Percentiles rank a stretch among this genome's conserved stretches.
Conservation (phyloP, 2,329 filamentous ascomycete genomes). For the Trichophyton mentagrophytes region DNA sequence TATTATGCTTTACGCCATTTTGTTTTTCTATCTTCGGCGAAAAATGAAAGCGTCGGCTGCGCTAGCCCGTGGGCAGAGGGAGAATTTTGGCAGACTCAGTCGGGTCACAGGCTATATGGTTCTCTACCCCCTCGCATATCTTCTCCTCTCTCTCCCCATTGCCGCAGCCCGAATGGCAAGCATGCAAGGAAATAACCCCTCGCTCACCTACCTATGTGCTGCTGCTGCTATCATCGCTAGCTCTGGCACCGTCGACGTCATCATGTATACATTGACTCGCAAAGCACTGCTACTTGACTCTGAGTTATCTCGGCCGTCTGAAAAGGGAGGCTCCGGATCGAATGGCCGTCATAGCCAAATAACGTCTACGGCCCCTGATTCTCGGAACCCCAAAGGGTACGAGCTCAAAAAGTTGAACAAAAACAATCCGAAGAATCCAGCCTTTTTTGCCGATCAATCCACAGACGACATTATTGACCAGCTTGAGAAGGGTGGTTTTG, state of each 20-base stretch:
- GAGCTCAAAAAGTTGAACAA: conserved; percentile 5
- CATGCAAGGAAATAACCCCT: conserved; percentile 23
- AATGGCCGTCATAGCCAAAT: conserved; percentile 8
- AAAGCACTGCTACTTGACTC: conserved; percentile 43
- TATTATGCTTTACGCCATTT: conserved; percentile 36
- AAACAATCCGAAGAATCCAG: conserved; percentile 7
- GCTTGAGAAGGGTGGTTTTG: conserved; percentile 24
- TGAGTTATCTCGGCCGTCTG: conserved; percentile 17
- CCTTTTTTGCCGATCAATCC: conserved; percentile 23
- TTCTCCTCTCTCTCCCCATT: conserved; percentile 50
- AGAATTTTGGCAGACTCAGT: conserved; percentile 29
- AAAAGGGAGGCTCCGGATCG: conserved; percentile 18
- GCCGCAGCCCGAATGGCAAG: conserved; percentile 38
- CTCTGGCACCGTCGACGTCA: conserved; percentile 47
- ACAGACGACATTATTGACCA: conserved; percentile 32
- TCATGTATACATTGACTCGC: conserved; percentile 47
- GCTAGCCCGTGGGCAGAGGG: conserved; percentile 25
- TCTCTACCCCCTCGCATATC: conserved; percentile 42
- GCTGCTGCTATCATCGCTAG: conserved; percentile 45
- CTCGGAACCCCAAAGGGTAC: conserved; percentile 1
- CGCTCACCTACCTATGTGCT: conserved; percentile 36
- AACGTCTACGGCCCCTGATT: conserved; percentile 11
- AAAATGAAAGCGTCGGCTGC: conserved; percentile 30
- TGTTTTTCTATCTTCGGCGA: conserved; percentile 38
- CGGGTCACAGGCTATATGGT: conserved; percentile 37